Evolutionary conservation across 805 yeast species (phyloP), one percentile per base, ranked within the genome.

Genomic region (Debaryomyces tyrocola): DNA sequence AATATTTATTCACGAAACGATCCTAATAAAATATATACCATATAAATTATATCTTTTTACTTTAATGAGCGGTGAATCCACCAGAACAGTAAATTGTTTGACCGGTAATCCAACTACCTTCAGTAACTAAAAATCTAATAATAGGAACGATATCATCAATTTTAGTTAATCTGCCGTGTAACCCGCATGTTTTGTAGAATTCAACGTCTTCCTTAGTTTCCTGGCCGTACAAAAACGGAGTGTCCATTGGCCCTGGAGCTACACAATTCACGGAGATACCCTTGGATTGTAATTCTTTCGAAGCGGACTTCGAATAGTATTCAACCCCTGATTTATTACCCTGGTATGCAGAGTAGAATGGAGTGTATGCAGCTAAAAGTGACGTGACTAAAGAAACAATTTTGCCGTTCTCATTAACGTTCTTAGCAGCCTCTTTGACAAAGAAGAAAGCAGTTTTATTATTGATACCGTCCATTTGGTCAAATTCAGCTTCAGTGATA

Each of bases 51-150:
- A 17, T 17, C 18, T 17, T 17, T 17, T 2, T 17, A 17, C 18
- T 24, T 20, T 60, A 78, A 54, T 78, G 84, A 41, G 87, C 85
- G 48, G 85, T 80, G 64, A 82, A 81, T 5, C 87, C 87, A 52
- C 86, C 86, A 40, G 76, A 73, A 42, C 84, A 83, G 53, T 71
- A 83, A 45, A 83, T 67, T 52, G 85, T 83, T 64, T 84, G 90
- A 43, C 89, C 89, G 40, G 82, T 82, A 60, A 83, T 77, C 87
- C 88, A 84, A 56, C 72, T 73, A 48, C 88, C 88, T 51, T 82
- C 85, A 43, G 83, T 76, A 31, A 73, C 84, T 60, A 83, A 69
- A 61, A 83, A 81, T 51, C 77, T 65, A 47, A 83, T 60, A 44
- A 82, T 78, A 50, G 89, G 89, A 45, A 79, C 85, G 59, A 84